Evolutionary conservation across 148 eudicot genomes (phyloP).

Genomic region (Camellia japonica): DNA sequence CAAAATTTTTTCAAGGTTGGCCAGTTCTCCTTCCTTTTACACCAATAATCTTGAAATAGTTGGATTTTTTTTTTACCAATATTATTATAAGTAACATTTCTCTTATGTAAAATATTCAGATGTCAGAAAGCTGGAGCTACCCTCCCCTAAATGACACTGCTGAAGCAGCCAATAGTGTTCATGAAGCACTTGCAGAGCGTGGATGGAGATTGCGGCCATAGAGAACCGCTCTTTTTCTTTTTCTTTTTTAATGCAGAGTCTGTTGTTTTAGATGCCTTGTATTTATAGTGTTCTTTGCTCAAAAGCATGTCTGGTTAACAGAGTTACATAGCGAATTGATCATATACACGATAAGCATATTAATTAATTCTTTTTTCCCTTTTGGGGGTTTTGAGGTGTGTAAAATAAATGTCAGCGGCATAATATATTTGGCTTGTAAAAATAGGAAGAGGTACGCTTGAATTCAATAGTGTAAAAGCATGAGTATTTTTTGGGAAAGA

Average conservation of each 20-base stretch:
- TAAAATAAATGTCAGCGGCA: constrained; percentile 9
- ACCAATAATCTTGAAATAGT: neutral
- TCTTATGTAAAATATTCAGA: constrained; percentile 33
- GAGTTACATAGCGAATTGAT: neutral
- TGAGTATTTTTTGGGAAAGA: neutral
- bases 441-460: constrained; percentile 9
- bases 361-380: neutral
- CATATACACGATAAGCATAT: neutral
- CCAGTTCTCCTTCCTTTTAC: neutral
- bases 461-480: neutral
- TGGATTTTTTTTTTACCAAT: neutral
- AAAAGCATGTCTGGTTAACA: neutral
- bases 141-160: constrained; percentile 93
- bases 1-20: neutral
- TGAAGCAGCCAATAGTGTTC: constrained; percentile 77
- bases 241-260: neutral
- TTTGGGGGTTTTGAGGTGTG: constrained; percentile 14
- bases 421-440: constrained; percentile 18
- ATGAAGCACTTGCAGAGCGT: constrained; percentile 76
- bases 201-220: constrained; percentile 85
- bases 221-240: neutral
- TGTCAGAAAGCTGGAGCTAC: constrained; percentile 94
- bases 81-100: neutral
- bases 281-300: neutral
- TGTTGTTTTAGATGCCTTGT: neutral